phyloP scores from a whole-genome alignment of 441 rosid species.

The Aquilaria agallochum region DNA sequence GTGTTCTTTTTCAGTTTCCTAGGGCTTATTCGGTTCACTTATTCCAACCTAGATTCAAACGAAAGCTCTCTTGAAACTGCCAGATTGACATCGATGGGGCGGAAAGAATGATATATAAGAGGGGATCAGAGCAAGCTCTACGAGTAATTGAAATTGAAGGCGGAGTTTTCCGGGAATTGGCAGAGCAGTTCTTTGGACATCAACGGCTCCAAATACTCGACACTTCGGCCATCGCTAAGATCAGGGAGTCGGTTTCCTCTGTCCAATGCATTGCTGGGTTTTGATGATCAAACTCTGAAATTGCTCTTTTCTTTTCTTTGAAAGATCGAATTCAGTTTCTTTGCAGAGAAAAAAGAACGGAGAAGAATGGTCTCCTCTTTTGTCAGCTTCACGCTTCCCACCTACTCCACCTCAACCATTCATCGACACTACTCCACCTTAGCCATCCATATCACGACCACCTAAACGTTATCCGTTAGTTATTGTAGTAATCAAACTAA shows the following conservation, averaged over 20 bases:
- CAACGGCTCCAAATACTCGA: slow-evolving; percentile 66
- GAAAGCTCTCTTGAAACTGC: slow-evolving; percentile 26
- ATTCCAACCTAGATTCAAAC: slow-evolving; percentile 27
- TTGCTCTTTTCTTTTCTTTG: too few species aligned
- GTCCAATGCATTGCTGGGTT: slow-evolving; percentile 12
- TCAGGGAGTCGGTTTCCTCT: slow-evolving; percentile 27
- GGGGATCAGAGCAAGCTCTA: slow-evolving; percentile 96
- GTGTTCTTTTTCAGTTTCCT: slow-evolving; percentile 26
- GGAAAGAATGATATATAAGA: slow-evolving; percentile 49
- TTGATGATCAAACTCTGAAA: background rate
- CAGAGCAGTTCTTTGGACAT: slow-evolving; percentile 68
- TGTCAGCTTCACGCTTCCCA: too few species aligned
- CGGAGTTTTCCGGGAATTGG: slow-evolving; percentile 76
- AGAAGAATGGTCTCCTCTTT: too few species aligned
- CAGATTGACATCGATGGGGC: slow-evolving; percentile 32
- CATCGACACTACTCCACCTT: too few species aligned
- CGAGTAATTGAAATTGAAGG: slow-evolving; percentile 60
- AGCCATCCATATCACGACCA: too few species aligned
- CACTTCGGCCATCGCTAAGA: slow-evolving; percentile 37
- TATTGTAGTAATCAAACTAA: too few species aligned
- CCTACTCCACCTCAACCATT: too few species aligned
- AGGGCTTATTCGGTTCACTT: slow-evolving; percentile 7
- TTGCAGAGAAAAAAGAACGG: background rate
- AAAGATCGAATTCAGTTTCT: background rate
- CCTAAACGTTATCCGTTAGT: too few species aligned